Evolutionary conservation across 2,329 filamentous ascomycete genomes (phyloP), one percentile per base, ranked within the genome.

Genomic region (Penicillium capsulatum): DNA sequence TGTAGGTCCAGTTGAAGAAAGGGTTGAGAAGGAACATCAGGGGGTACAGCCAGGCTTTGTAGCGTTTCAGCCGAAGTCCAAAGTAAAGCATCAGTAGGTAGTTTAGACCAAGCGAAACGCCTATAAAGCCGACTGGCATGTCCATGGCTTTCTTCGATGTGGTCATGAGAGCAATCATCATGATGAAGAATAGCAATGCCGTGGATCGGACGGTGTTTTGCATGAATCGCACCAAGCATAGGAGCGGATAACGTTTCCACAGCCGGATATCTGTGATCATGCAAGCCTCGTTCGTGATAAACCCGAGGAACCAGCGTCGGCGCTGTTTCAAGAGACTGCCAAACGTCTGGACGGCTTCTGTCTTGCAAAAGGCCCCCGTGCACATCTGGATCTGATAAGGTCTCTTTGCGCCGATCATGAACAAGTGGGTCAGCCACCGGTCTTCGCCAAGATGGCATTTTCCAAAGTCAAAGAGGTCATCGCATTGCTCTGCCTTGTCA

Each of bases 1-100:
- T 95, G 70, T 97, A 97, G 42, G 88, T 79, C 91, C 91, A 97
- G 67, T 97, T 97, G 75, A 96, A 90, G 60, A 97, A 94, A 1
- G 92, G 91, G 59, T 96, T 97, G 48, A 96, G 65, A 32, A 95
- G 69, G 61, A 96, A 97, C 89, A 97, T 96, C 47, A 97, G 57
- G 0, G 91, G 91, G 61, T 97, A 97, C 4, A 97, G 73, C 83
- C 87, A 91, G 47, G 94, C 85, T 72, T 98, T 97, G 72, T 84
- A 96, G 8, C 92, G 79, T 45, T 83, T 82, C 34, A 97, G 77
- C 66, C 87, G 89, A 39, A 83, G 77, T 16, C 88, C 91, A 63
- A 97, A 96, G 70, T 95, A 97, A 45, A 97, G 71, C 91, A 97
- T 97, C 63, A 97, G 79, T 34, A 88, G 62, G 84, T 91, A 97